phyloP scores from a whole-genome alignment of 371 early-diverging fungal species.

The Encephalitozoon intestinalis region DNA sequence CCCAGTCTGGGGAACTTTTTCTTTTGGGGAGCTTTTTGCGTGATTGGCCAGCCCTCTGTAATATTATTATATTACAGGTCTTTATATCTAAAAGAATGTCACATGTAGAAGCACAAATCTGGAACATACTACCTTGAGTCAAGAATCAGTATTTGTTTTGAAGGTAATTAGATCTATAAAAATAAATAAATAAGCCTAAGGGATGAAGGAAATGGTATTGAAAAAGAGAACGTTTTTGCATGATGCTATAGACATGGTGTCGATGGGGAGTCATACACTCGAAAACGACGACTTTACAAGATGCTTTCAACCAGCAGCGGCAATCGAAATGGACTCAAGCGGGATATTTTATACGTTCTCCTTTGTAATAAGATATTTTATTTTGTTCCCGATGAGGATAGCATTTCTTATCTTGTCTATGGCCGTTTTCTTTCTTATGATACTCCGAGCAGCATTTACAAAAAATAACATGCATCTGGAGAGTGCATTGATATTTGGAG shows the following conservation, averaged over 20 bases:
- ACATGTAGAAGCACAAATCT: not conserved
- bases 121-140: not conserved
- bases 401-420: not conserved
- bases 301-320: constrained; percentile 47
- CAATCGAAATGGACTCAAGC: constrained; percentile 22
- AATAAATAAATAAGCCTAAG: not conserved
- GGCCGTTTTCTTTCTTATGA: constrained; percentile 12
- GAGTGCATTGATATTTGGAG: constrained; percentile 18
- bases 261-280: constrained; percentile 43
- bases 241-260: constrained; percentile 49
- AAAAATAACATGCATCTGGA: not conserved
- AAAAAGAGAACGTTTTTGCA: constrained; percentile 50
- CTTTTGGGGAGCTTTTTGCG: constrained; percentile 51
- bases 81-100: not conserved
- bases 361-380: constrained; percentile 50
- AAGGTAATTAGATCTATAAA: not conserved
- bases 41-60: constrained; percentile 49
- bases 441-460: constrained; percentile 7
- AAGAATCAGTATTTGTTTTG: not conserved
- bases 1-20: constrained; percentile 42
- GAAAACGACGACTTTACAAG: constrained; percentile 51
- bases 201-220: not conserved
- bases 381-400: constrained; percentile 53
- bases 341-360: constrained; percentile 49
- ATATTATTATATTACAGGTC: constrained; percentile 40